phyloP scores from a whole-genome alignment of 495 filamentous ascomycete species.

The Evernia prunastri region DNA sequence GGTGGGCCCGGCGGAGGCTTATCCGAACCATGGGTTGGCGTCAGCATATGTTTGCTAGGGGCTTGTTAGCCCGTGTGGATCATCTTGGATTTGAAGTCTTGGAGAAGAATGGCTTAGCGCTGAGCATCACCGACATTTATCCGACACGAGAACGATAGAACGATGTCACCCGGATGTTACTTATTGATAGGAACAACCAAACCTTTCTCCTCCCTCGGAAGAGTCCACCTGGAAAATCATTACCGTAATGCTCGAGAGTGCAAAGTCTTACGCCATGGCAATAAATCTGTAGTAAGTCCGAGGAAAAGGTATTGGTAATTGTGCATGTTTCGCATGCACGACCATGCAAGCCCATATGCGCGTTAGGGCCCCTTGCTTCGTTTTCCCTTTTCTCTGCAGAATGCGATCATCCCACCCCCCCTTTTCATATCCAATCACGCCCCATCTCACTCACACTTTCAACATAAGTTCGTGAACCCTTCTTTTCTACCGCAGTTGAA shows the following conservation, averaged over 20 bases:
- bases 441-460: neutral
- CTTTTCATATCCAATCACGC: neutral
- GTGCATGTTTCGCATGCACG: conserved; percentile 1
- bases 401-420: neutral
- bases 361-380: neutral
- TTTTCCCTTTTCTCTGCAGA: neutral
- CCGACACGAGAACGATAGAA: neutral
- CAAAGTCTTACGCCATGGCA: neutral
- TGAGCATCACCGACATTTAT: neutral
- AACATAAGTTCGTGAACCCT: neutral
- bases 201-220: neutral
- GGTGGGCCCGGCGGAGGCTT: conserved; percentile 2
- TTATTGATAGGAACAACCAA: neutral
- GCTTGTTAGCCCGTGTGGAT: neutral
- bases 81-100: too few species aligned
- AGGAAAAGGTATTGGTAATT: neutral
- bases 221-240: neutral
- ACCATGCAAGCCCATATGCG: conserved; percentile 3
- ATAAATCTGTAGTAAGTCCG: neutral
- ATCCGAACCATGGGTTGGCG: neutral
- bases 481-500: neutral
- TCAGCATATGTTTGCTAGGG: too few species aligned
- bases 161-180: neutral
- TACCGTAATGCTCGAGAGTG: neutral
- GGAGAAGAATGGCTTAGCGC: neutral